Conservation (phyloP, 306 rosid species). For the Cucurbita pepo region DNA sequence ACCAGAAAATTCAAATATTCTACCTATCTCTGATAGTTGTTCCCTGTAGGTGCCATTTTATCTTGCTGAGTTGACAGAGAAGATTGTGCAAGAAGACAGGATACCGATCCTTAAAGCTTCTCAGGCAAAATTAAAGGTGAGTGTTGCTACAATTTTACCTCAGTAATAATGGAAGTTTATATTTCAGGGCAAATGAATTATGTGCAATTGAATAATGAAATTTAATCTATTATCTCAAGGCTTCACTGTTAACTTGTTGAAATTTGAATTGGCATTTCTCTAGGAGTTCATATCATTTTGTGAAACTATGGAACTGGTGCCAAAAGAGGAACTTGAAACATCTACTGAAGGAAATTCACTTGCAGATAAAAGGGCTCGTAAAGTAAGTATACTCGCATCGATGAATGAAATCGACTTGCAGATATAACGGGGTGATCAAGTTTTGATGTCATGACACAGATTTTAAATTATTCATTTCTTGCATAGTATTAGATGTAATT, state of each 20-base stretch:
- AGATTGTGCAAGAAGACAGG: constrained; percentile 60
- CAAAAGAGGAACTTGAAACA: constrained; percentile 61
- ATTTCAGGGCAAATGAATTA: neutral
- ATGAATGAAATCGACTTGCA: constrained; percentile 29
- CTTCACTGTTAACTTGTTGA: neutral
- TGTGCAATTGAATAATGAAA: neutral
- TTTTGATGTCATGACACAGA: neutral
- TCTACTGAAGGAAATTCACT: constrained; percentile 28
- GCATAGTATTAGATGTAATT: neutral
- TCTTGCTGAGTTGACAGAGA: constrained; percentile 81
- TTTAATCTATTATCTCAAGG: neutral
- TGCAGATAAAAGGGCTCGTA: constrained; percentile 76
- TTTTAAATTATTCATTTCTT: neutral
- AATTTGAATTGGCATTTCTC: neutral
- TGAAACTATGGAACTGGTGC: constrained; percentile 80
- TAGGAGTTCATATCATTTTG: constrained; percentile 84
- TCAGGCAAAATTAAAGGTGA: constrained; percentile 73
- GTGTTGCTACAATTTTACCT: neutral
- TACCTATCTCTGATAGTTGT: neutral
- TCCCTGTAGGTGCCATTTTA: constrained; percentile 67
- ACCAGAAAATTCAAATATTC: neutral
- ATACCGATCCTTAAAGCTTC: constrained; percentile 53
- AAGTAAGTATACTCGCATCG: constrained; percentile 24
- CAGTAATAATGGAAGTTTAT: neutral
- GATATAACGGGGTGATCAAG: constrained; percentile 16